Percentiles rank a stretch among this genome's conserved stretches.
These are phyloP conservation scores for Populus hybrid DNA, from an alignment of 441 rosid species.

Conservation along the genomic window DNA sequence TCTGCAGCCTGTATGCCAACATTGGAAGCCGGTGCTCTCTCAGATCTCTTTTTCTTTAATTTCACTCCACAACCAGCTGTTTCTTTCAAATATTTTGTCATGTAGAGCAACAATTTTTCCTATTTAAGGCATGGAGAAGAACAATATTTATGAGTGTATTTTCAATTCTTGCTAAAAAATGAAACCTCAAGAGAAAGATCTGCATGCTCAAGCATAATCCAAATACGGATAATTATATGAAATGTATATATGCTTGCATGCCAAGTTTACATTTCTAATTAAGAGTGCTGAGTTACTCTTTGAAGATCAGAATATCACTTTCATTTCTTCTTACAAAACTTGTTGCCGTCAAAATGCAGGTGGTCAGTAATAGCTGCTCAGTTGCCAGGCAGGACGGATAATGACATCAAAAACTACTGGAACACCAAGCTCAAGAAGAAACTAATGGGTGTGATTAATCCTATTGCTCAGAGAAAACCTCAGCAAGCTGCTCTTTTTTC, in stretches of 20 bases:
- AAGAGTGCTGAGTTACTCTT: background rate
- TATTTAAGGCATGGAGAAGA: background rate
- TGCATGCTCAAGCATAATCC: slow-evolving; percentile 18
- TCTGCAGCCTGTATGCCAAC: slow-evolving; percentile 63
- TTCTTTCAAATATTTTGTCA: background rate
- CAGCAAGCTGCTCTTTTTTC: slow-evolving; percentile 28
- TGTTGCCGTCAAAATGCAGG: slow-evolving; percentile 36
- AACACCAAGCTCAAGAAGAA: slow-evolving; percentile 97
- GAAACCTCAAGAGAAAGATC: background rate
- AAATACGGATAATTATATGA: slow-evolving; percentile 25
- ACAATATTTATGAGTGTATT: background rate
- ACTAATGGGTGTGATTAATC: slow-evolving; percentile 37
- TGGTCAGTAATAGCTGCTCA: slow-evolving; percentile 97
- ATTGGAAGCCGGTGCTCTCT: slow-evolving; percentile 80
- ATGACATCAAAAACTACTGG: slow-evolving; percentile 95
- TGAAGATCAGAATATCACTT: background rate
- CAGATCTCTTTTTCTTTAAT: background rate
- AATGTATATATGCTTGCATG: slow-evolving; percentile 25
- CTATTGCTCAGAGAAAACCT: slow-evolving; percentile 29
- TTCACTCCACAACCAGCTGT: background rate
- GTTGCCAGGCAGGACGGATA: slow-evolving; percentile 91
- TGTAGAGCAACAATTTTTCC: background rate
- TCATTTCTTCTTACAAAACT: slow-evolving; percentile 14
- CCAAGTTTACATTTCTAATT: slow-evolving; percentile 6
- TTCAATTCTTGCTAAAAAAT: background rate